A percentile compares a stretch with the other conserved stretches of the same genome.
phyloP scores from a whole-genome alignment of 306 rosid genomes.

The Cucurbita argyrosperma region DNA sequence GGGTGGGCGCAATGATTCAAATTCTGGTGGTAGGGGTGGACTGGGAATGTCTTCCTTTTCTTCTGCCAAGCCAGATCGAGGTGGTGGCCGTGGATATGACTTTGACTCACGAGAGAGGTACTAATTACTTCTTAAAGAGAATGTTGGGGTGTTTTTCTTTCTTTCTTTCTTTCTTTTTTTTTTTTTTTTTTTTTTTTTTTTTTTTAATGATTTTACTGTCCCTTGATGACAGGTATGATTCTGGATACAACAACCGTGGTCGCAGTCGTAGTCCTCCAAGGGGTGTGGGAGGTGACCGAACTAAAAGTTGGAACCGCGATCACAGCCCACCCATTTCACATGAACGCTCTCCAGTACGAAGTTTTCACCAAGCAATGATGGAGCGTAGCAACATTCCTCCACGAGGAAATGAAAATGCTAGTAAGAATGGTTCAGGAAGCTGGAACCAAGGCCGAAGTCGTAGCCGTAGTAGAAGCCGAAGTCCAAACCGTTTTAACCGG shows the following conservation, averaged over 20 bases:
- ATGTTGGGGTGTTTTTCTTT: background rate
- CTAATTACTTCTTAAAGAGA: background rate
- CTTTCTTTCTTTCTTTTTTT: no score
- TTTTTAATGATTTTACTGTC: background rate
- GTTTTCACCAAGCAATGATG: conserved; percentile 66
- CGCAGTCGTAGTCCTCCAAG: conserved; percentile 46
- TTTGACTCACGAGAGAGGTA: conserved; percentile 51
- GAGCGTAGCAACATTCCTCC: background rate
- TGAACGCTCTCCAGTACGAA: conserved; percentile 19
- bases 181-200: no score
- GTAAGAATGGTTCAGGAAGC: background rate
- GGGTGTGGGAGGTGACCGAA: conserved; percentile 38
- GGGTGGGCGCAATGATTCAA: conserved; percentile 49
- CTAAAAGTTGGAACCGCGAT: conserved; percentile 26
- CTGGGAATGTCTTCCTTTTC: conserved; percentile 34
- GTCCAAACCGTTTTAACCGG: conserved; percentile 29
- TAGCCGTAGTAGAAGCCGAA: conserved; percentile 61
- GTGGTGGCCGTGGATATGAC: conserved; percentile 54
- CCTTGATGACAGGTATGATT: conserved; percentile 35
- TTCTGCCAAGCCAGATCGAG: conserved; percentile 26
- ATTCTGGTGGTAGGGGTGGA: conserved; percentile 54
- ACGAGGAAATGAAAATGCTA: background rate
- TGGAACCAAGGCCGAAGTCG: conserved; percentile 50
- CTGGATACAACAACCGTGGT: conserved; percentile 19
- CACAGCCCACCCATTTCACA: conserved; percentile 47